These are phyloP conservation scores for Sordaria brevicollis DNA, from an alignment of 495 filamentous ascomycete genomes.

Conservation along the genomic window DNA sequence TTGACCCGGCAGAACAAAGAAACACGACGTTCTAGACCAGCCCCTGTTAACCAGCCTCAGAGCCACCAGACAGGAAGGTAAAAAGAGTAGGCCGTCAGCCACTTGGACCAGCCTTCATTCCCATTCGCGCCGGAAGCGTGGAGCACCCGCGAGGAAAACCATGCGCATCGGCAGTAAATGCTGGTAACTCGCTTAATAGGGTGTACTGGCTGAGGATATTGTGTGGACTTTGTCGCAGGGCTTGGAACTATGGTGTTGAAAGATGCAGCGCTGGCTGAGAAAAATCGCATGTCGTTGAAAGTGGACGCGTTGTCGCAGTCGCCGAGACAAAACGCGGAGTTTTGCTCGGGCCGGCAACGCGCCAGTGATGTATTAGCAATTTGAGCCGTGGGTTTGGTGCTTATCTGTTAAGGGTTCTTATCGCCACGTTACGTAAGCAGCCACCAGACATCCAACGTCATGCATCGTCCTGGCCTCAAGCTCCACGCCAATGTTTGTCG, in stretches of 20 bases:
- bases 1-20: not conserved
- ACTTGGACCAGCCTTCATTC: no score
- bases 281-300: not conserved
- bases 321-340: not conserved
- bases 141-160: no score
- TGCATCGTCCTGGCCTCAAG: not conserved
- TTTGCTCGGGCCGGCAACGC: not conserved
- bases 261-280: not conserved
- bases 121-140: no score
- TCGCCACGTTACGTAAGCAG: not conserved
- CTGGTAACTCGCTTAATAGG: no score
- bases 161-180: no score
- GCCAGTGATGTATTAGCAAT: not conserved
- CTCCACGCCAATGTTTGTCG: not conserved
- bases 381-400: not conserved
- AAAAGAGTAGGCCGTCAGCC: no score
- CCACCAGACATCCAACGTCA: not conserved
- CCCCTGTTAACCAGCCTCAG: not conserved
- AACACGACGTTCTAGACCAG: not conserved
- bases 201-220: no score
- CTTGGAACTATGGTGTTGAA: no score
- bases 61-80: not conserved
- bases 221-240: no score
- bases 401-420: not conserved
- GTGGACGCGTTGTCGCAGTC: not conserved